These are phyloP conservation scores for Xylariaceae sp. DNA, from an alignment of 2,329 filamentous ascomycete genomes.

Conservation along the genomic window DNA sequence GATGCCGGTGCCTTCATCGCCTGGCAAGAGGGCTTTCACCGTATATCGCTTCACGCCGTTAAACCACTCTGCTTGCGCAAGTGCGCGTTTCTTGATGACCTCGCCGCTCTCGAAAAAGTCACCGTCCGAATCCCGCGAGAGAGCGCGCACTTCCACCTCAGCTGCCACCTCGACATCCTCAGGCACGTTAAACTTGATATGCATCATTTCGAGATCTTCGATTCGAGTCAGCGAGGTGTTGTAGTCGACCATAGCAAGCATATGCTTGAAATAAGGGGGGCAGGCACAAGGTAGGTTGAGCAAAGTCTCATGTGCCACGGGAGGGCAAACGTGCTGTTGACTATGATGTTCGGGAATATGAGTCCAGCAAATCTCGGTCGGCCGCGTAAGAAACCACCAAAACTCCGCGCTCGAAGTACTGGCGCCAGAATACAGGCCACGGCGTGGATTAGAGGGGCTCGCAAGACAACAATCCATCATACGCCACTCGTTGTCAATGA, in stretches of 20 bases:
- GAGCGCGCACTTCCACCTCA: constrained; percentile 84
- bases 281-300: constrained; percentile 85
- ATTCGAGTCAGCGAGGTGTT: constrained; percentile 85
- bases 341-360: constrained; percentile 86
- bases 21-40: constrained; percentile 87
- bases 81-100: constrained; percentile 77
- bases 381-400: constrained; percentile 93
- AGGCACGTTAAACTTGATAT: constrained; percentile 85
- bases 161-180: constrained; percentile 89
- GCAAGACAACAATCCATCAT: constrained; percentile 94
- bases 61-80: constrained; percentile 92
- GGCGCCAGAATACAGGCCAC: constrained; percentile 74
- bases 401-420: constrained; percentile 72
- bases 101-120: constrained; percentile 95
- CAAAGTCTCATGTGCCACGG: constrained; percentile 82
- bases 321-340: constrained; percentile 92
- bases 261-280: constrained; percentile 84
- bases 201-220: constrained; percentile 91
- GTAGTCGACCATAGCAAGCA: constrained; percentile 80
- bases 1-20: constrained; percentile 85
- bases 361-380: constrained; percentile 90
- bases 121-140: constrained; percentile 81
- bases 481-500: constrained; percentile 94
- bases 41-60: constrained; percentile 87
- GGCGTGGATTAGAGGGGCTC: constrained; percentile 83